Conservation (phyloP, 2,329 filamentous ascomycete genomes). For the Cryphonectria carpinicola region DNA sequence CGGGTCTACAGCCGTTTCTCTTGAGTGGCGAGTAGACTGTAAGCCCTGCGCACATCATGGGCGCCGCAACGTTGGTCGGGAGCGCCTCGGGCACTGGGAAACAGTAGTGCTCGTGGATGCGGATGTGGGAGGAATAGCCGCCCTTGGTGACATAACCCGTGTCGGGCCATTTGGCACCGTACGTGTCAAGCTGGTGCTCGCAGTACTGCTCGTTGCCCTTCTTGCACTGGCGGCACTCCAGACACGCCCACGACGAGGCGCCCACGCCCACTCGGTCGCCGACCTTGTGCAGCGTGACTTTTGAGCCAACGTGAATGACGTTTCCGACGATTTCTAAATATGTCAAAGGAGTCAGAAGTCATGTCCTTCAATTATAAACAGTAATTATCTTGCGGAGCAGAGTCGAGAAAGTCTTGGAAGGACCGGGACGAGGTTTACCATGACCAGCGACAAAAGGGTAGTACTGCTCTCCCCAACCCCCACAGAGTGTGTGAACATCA, state of each 20-base stretch:
- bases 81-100: slow-evolving; percentile 78
- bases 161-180: slow-evolving; percentile 57
- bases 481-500: slow-evolving; percentile 71
- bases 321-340: slow-evolving; percentile 67
- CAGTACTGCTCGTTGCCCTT: slow-evolving; percentile 72
- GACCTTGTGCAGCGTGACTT: slow-evolving; percentile 62
- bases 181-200: slow-evolving; percentile 62
- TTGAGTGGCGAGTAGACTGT: slow-evolving; percentile 80
- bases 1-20: slow-evolving; percentile 73
- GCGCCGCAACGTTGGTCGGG: slow-evolving; percentile 64
- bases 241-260: slow-evolving; percentile 67
- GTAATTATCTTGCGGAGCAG: too few species aligned
- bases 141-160: slow-evolving; percentile 61
- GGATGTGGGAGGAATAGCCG: slow-evolving; percentile 48
- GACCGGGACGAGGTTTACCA: slow-evolving; percentile 41
- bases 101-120: slow-evolving; percentile 72
- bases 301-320: slow-evolving; percentile 68
- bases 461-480: slow-evolving; percentile 67
- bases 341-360: background rate
- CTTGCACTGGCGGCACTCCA: slow-evolving; percentile 67
- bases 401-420: too few species aligned
- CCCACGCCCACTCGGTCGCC: slow-evolving; percentile 72
- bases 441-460: slow-evolving; percentile 71
- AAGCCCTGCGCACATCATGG: slow-evolving; percentile 84
- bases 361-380: background rate